Evolutionary conservation across 495 filamentous ascomycete genomes (phyloP), one percentile per base, ranked within the genome.

Genomic region (Mytilinidion resinicola): DNA sequence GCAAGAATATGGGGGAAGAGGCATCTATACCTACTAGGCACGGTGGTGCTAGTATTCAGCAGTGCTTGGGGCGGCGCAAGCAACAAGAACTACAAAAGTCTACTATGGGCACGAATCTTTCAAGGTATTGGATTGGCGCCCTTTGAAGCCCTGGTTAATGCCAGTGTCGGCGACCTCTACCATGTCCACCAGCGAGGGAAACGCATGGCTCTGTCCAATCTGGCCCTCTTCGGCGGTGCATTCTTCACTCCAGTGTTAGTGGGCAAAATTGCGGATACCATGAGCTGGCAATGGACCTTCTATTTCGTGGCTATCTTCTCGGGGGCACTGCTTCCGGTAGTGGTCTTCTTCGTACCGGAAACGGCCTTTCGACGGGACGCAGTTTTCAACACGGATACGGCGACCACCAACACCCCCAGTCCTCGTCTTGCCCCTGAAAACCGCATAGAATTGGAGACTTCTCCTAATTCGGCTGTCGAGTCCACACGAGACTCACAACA

Each of bases 1-100:
- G 89, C 90, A n/a, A 80, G 90, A 51, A 82, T 96, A 61, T 96
- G 88, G 87, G 91, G 91, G 30, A 96, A 95, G 70, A 79, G 91
- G 15, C 91, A 96, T 76, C 70, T 88, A 5, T 96, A 92, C 70
- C 64, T 96, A 20, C 65, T 90, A n/a, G 91, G 88, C 0, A 85
- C 86, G 19, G 42, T 90, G 15, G 75, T 95, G 59, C 76, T 95
- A 62, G 78, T 92, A 25, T 69, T 78, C 21, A 87, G 86, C 46
- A 82, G 82, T 56, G 79, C 80, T 1, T 96, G 91, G 91, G 90
- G 81, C 21, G 91, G 90, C n/a, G 82, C 75, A 0, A 84, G 78
- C 53, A 78, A 77, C 3, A 76, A 75, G 12, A 84, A 82, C 66
- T 88, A 90, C 60, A 76, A 72, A 11, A 87, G 82, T 61, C 73